phyloP scores from a whole-genome alignment of 2,329 filamentous ascomycete genomes.

The Phoma sp. region DNA sequence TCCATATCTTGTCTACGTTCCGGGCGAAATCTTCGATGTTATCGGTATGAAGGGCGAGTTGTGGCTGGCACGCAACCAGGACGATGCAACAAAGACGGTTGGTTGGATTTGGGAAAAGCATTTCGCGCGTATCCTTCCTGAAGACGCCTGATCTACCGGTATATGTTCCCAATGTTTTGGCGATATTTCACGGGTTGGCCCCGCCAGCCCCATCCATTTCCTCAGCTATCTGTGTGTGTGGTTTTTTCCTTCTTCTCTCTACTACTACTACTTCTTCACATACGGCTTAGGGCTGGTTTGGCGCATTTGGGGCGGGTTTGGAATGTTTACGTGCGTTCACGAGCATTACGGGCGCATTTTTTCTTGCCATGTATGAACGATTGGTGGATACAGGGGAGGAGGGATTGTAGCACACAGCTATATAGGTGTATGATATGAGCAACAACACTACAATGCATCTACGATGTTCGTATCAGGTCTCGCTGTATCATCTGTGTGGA shows the following conservation, averaged over 20 bases:
- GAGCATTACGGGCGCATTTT: slow-evolving; percentile 19
- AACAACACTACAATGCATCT: slow-evolving; percentile 9
- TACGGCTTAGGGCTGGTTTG: slow-evolving; percentile 7
- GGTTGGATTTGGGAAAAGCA: slow-evolving; percentile 99
- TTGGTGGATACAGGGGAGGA: slow-evolving; percentile 1
- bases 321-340: slow-evolving; percentile 3
- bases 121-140: slow-evolving; percentile 64
- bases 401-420: slow-evolving; percentile 1
- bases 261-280: slow-evolving; percentile 1
- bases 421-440: slow-evolving; percentile 11
- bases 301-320: slow-evolving; percentile 1
- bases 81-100: slow-evolving; percentile 78
- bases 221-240: no score
- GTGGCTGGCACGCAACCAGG: slow-evolving; percentile 97
- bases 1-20: slow-evolving; percentile 93
- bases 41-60: slow-evolving; percentile 96
- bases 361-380: slow-evolving; percentile 16
- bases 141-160: slow-evolving; percentile 31
- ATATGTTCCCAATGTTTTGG: not conserved
- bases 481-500: no score
- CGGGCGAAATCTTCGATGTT: slow-evolving; percentile 77
- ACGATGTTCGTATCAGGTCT: no score
- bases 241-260: not conserved
- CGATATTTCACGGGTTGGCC: not conserved
- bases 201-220: not conserved